Conservation (phyloP, 352 stramenopile genomes). For the Phytophthora gonapodyides region DNA sequence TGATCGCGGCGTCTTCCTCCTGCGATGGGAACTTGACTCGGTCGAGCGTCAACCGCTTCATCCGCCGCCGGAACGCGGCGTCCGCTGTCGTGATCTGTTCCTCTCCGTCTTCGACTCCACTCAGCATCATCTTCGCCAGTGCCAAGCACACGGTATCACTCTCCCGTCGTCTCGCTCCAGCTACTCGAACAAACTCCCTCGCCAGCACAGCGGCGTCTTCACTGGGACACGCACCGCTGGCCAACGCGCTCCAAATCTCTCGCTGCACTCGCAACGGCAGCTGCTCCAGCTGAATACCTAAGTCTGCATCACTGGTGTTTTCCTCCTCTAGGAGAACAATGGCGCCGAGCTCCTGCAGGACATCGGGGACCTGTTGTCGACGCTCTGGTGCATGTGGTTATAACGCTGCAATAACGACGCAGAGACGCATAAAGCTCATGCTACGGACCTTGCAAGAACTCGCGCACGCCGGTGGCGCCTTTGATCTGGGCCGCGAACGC, state of each 20-base stretch:
- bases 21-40: conserved; percentile 30
- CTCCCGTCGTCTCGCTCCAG: conserved; percentile 11
- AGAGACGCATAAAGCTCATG: neutral
- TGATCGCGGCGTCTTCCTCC: conserved; percentile 13
- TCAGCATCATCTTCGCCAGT: conserved; percentile 32
- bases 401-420: neutral
- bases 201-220: conserved; percentile 25
- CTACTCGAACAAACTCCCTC: conserved; percentile 29
- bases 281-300: conserved; percentile 51
- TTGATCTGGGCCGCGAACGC: conserved; percentile 41
- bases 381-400: conserved; percentile 37
- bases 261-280: conserved; percentile 49
- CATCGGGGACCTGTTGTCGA: conserved; percentile 31
- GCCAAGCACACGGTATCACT: conserved; percentile 36
- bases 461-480: conserved; percentile 47
- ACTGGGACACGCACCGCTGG: conserved; percentile 27
- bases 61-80: conserved; percentile 36
- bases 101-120: conserved; percentile 12
- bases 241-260: conserved; percentile 64
- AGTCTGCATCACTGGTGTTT: conserved; percentile 7
- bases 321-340: conserved; percentile 20
- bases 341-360: conserved; percentile 38
- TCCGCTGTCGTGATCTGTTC: conserved; percentile 4
- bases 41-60: conserved; percentile 33
- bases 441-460: conserved; percentile 43